Base-by-base conservation (phyloP, 2,329 filamentous ascomycete species). In the Alternaria sp. region DNA sequence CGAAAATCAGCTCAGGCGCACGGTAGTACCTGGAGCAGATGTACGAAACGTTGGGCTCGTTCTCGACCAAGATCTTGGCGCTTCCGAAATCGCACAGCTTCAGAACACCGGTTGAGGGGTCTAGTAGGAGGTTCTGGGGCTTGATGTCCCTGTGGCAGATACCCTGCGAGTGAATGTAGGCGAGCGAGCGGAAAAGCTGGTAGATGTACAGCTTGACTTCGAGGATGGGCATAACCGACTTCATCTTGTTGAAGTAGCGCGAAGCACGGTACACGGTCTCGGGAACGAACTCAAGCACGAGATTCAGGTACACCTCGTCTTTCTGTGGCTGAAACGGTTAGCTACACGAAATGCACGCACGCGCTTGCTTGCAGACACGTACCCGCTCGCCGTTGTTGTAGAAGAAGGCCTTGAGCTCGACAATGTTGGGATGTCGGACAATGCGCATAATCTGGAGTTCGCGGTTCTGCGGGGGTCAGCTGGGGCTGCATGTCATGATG, bases 131-230 rank as follows among this genome's bases (percentile, higher is more conserved):
- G 79, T 99, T 99, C 83, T 99, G 96, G 26, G 96, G 96, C 86
- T 99, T 99, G 86, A 99, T 99, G 79, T 99, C 96, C 81, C 96
- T 89, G 81, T 99, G 96, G 83, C 96, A 99, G 82, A 99, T 99
- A 76, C 96, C 96, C 84, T 97, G 95, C 10, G 96, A 98, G 84
- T 99, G 96, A 74, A 99, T 99, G 84, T 99, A 99, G 77, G 96
- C 96, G 73, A 99, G 87, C 36, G 96, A 97, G 74, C 96, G 91
- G 89, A 99, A 99, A 59, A 99, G 91, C 86, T 99, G 96, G 84
- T 99, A 99, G 80, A 95, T 99, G 86, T 98, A 99, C 67, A 99
- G 91, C 86, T 99, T 99, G 80, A 98, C 93, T 83, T 99, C 96
- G 74, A 99, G 89, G 74, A 95, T 97, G 15, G 96, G 96, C 96